A percentile compares a stretch with the other conserved stretches of the same genome.
phyloP scores from a whole-genome alignment of 2,329 filamentous ascomycete species.

The Aspergillus carbonarius region DNA sequence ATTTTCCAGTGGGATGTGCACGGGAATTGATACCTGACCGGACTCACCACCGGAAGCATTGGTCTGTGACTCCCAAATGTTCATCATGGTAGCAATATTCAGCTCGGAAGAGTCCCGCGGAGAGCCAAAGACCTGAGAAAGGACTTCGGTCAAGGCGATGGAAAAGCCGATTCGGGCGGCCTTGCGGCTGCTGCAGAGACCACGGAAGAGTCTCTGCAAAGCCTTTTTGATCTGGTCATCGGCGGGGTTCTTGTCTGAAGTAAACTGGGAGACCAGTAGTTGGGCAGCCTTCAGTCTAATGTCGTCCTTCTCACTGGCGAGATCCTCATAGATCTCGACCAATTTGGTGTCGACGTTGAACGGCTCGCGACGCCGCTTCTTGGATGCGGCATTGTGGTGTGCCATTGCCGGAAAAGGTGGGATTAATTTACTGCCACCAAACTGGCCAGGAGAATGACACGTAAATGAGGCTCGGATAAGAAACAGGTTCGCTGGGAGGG shows the following conservation, averaged over 20 bases:
- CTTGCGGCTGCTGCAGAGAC: slow-evolving; percentile 86
- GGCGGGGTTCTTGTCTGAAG: slow-evolving; percentile 38
- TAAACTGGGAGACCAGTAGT: slow-evolving; percentile 45
- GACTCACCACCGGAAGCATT: slow-evolving; percentile 52
- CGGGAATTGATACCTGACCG: slow-evolving; percentile 47
- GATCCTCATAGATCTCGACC: slow-evolving; percentile 51
- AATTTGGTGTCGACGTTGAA: slow-evolving; percentile 46
- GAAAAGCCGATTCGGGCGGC: slow-evolving; percentile 87
- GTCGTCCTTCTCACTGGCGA: slow-evolving; percentile 48
- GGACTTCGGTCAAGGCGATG: slow-evolving; percentile 77
- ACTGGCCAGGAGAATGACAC: not conserved
- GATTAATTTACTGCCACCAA: not conserved
- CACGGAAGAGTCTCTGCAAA: slow-evolving; percentile 71
- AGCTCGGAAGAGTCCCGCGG: slow-evolving; percentile 34
- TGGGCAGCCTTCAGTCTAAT: slow-evolving; percentile 48
- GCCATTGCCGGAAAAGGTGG: slow-evolving; percentile 26
- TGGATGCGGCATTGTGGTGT: slow-evolving; percentile 24
- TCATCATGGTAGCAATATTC: slow-evolving; percentile 46
- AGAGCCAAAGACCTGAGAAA: slow-evolving; percentile 65
- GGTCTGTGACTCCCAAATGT: slow-evolving; percentile 54
- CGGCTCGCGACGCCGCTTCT: slow-evolving; percentile 43
- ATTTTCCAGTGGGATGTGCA: not conserved
- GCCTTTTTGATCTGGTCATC: slow-evolving; percentile 44
- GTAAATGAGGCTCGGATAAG: not conserved
- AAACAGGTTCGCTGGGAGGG: slow-evolving; percentile 4